These are phyloP conservation scores for Pyricularia grisea DNA, from an alignment of 2,329 filamentous ascomycete genomes.

Conservation along the genomic window DNA sequence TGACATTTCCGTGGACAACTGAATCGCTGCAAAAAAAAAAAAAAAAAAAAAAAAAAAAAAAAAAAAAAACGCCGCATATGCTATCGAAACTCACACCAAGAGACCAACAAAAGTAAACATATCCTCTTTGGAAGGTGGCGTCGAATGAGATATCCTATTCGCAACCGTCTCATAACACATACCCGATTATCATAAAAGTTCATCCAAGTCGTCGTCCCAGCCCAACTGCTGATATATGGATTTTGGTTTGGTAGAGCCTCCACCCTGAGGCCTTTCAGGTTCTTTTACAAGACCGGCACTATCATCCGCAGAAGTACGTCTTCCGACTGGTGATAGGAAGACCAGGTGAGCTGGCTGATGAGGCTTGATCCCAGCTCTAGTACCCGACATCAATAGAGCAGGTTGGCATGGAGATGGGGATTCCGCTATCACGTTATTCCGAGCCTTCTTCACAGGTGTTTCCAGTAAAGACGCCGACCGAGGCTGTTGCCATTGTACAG, in stretches of 20 bases:
- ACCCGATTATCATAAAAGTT: conserved; percentile 12
- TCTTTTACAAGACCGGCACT: background rate
- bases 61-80: background rate
- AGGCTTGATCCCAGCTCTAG: background rate
- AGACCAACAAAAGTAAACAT: background rate
- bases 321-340: background rate
- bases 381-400: background rate
- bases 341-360: background rate
- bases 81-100: background rate
- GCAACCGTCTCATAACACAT: background rate
- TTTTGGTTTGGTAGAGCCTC: conserved; percentile 16
- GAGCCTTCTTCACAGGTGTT: background rate
- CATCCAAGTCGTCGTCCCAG: conserved; percentile 44
- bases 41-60: too few relatives aligned
- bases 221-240: conserved; percentile 46
- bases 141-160: background rate
- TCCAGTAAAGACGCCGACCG: background rate
- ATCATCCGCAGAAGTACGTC: too few relatives aligned
- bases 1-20: background rate
- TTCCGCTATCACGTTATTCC: background rate
- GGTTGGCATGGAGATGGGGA: background rate
- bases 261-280: background rate
- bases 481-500: background rate
- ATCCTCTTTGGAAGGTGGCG: background rate
- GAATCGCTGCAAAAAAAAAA: background rate